Conservation (phyloP, 2,329 filamentous ascomycete genomes). For the Paramyrothecium sp. region DNA sequence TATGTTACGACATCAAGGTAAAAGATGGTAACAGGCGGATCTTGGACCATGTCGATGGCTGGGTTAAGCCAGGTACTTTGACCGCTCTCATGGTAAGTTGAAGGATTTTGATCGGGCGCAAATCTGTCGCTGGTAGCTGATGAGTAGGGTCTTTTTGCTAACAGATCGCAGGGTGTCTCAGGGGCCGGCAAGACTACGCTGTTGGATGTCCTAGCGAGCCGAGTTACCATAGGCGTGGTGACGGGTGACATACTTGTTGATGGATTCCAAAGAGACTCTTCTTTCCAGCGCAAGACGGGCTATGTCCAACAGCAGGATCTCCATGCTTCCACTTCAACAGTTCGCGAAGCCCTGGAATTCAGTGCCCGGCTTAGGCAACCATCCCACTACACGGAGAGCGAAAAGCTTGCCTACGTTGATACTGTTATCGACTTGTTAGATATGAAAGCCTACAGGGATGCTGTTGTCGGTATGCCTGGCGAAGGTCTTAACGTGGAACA, state of each 20-base stretch:
- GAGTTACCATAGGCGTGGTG: conserved; percentile 67
- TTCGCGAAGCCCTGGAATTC: conserved; percentile 33
- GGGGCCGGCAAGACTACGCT: conserved; percentile 60
- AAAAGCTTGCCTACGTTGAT: conserved; percentile 48
- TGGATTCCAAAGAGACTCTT: conserved; percentile 57
- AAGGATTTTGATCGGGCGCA: conserved; percentile 14
- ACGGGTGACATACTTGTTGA: conserved; percentile 66
- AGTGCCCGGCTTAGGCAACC: conserved; percentile 40
- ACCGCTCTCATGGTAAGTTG: conserved; percentile 67
- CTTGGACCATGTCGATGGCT: conserved; percentile 67
- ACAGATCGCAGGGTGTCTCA: conserved; percentile 26
- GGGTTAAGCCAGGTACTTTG: conserved; percentile 70
- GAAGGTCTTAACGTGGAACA: conserved; percentile 34
- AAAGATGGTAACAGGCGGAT: conserved; percentile 61
- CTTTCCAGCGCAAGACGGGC: conserved; percentile 67
- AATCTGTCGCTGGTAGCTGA: no score
- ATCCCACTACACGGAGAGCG: conserved; percentile 33
- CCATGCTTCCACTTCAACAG: conserved; percentile 33
- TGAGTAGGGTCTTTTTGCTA: not conserved
- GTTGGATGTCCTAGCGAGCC: conserved; percentile 58
- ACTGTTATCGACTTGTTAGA: conserved; percentile 48
- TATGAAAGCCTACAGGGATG: conserved; percentile 38
- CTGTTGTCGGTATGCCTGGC: conserved; percentile 37
- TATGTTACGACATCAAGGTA: conserved; percentile 72
- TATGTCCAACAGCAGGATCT: conserved; percentile 66